Evolutionary conservation across 805 yeast species (phyloP), one percentile per base, ranked within the genome.

Genomic region (Wickerhamiella brachini): DNA sequence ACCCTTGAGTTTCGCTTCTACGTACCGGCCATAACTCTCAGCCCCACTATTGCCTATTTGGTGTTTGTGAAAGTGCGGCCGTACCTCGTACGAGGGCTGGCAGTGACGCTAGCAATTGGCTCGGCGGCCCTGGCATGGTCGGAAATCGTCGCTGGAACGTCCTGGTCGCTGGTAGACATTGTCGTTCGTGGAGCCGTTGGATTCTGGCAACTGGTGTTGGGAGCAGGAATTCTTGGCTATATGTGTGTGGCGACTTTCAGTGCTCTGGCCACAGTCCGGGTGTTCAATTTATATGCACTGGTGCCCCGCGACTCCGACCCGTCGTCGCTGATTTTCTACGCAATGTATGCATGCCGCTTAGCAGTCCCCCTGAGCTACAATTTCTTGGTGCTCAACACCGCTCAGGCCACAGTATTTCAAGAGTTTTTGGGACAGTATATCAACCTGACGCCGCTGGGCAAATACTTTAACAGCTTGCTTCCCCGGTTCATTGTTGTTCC

Each of bases 311-410:
- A 79, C 49, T 81, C 90, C 0, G 90, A 83, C 61, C 82, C 85
- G 0, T 83, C 85, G 0, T 79, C 86, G 15, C 75, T 83, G 21
- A 73, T 85, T 34, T 86, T 85, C 62, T 86, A 84, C 63, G 79
- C 88, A 20, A 82, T 84, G 59, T 85, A 86, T 59, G 80, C 85
- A 18, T 83, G 89, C 49, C 78, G 95, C 55, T 69, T 86, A 62
- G 84, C 95, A 0, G 80, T 86, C 12, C 95, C 95, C 10, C 70
- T 86, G 55, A 79, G 85, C 23, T 86, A 83, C 67, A 86, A 86
- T 65, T 86, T 83, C 62, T 65, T 85, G 51, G 83, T 84, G 48
- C 69, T 86, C 50, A 73, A 82, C 52, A 72, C 78, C 2, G 70
- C 75, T 18, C 68, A 81, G 24, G 69, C 65, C 22, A 69, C 76